A percentile compares a stretch with the other conserved stretches of the same genome.
These are phyloP conservation scores for Cercospora nicotianae DNA, from an alignment of 2,329 filamentous ascomycete species.

Conservation along the genomic window DNA sequence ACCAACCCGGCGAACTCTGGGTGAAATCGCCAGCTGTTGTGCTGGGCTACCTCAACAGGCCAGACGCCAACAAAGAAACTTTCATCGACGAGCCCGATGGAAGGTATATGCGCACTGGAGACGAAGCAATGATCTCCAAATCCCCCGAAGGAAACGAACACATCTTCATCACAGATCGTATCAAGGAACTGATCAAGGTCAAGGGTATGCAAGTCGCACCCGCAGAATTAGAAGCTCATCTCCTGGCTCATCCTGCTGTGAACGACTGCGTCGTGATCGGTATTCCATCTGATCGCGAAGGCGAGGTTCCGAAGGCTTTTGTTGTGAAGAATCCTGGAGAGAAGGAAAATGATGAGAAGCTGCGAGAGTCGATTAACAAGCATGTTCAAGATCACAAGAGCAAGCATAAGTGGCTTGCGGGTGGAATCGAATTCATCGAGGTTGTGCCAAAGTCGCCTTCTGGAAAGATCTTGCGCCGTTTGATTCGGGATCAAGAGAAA, in stretches of 20 bases:
- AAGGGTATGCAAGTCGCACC: constrained; percentile 81
- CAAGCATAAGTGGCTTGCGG: constrained; percentile 62
- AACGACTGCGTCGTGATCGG: constrained; percentile 77
- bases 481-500: constrained; percentile 73
- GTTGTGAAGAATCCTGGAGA: constrained; percentile 57
- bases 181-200: constrained; percentile 58
- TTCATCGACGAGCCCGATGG: constrained; percentile 62
- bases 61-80: constrained; percentile 70
- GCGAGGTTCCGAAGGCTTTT: constrained; percentile 64
- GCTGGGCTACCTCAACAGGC: constrained; percentile 83
- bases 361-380: constrained; percentile 55
- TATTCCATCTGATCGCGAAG: constrained; percentile 62
- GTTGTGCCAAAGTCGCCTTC: constrained; percentile 62
- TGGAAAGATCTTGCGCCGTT: constrained; percentile 62
- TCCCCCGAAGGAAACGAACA: constrained; percentile 71
- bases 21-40: constrained; percentile 75
- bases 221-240: constrained; percentile 77
- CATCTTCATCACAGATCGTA: constrained; percentile 79
- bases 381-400: constrained; percentile 63
- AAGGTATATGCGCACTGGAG: constrained; percentile 76
- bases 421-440: constrained; percentile 59
- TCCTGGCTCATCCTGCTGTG: constrained; percentile 73
- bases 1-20: constrained; percentile 77
- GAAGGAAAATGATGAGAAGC: constrained; percentile 52
- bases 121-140: constrained; percentile 72